Conservation (phyloP, 441 rosid genomes). For the Cnidoscolus chayamansa region DNA sequence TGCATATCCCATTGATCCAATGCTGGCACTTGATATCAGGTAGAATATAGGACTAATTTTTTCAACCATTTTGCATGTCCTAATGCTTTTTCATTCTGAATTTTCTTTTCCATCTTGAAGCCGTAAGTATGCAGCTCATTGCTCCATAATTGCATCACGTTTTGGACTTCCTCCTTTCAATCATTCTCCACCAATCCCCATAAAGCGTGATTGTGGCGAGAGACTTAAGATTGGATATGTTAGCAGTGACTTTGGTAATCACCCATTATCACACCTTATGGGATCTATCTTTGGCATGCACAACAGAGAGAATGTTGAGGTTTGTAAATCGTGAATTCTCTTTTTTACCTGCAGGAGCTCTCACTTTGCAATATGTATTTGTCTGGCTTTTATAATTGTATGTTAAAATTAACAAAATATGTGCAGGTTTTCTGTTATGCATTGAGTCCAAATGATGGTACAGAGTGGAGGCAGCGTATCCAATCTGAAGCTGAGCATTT, state of each 20-base stretch:
- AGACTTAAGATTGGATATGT: constrained; percentile 91
- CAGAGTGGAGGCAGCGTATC: constrained; percentile 95
- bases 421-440: constrained; percentile 92
- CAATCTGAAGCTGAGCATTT: constrained; percentile 93
- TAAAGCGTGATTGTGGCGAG: constrained; percentile 64
- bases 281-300: constrained; percentile 99
- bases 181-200: constrained; percentile 64
- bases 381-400: constrained; percentile 5
- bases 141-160: constrained; percentile 88
- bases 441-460: constrained; percentile 87
- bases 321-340: constrained; percentile 25
- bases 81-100: constrained; percentile 4
- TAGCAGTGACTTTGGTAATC: constrained; percentile 99
- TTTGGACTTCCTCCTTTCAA: constrained; percentile 70
- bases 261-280: constrained; percentile 98
- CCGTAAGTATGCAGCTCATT: constrained; percentile 94
- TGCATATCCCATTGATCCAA: constrained; percentile 92
- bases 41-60: constrained; percentile 21
- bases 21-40: constrained; percentile 98
- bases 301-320: constrained; percentile 83
- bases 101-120: constrained; percentile 38
- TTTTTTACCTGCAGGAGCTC: background rate
- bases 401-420: constrained; percentile 19
- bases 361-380: background rate
- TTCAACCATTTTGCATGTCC: background rate